Evolutionary conservation across 768 basidiomycete genomes (phyloP), one percentile per base, ranked within the genome.

Genomic region (Cyclocybe aegerita): DNA sequence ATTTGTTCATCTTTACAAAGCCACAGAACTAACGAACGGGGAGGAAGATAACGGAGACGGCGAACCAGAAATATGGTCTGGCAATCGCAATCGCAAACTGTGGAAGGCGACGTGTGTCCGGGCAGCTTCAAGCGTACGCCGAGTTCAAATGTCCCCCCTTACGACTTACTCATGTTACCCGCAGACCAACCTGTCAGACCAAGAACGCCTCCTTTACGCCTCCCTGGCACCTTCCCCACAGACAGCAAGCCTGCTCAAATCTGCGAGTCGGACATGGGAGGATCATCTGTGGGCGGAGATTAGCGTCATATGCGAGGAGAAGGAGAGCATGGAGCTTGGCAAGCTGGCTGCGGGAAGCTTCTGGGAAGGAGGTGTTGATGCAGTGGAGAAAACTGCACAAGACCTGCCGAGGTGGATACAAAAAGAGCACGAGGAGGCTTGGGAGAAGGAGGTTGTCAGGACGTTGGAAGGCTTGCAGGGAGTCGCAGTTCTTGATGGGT

Each of bases 211-310:
- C 1, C 72, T 98, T 0, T 95, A 93, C 58, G 95, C 94, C 0
- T 85, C 93, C 0, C 80, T 99, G 7, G 85, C 77, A 23, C 95
- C 85, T 31, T 87, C 77, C 9, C 80, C 76, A 40, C 85, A 78
- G 65, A 90, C 88, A 1, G 77, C 82, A 0, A 70, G 66, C 15
- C 67, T 86, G 31, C 79, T 93, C 32, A 84, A 88, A 54, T 77
- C 84, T 0, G 82, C 88, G 3, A 95, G 92, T 61, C 71, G 85
- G 32, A 88, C 90, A 15, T 98, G 96, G 95, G 90, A 95, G 61
- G 97, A 99, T 61, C 87, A 95, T 62, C 74, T 98, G 0, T 99
- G 97, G 97, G 92, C 90, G 0, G 86, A 90, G 50, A 73, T 94
- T 44, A 85, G 84, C 57, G 77, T 91, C 43, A 72, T 91, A 35